Conservation (phyloP, 352 stramenopile species). For the Saprolegnia parasitica region DNA sequence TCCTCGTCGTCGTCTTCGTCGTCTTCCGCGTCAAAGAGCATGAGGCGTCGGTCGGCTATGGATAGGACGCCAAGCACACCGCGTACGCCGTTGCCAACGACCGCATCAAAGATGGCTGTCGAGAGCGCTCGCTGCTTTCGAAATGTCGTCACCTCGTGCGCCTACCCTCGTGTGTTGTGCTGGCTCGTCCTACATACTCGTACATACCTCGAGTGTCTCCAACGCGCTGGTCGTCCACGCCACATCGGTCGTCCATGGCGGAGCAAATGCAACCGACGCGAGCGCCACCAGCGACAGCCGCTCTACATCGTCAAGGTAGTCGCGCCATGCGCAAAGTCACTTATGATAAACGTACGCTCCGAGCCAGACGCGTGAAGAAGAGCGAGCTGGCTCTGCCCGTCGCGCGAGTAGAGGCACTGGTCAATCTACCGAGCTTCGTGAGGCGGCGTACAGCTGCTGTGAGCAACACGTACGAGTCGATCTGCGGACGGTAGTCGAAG, state of each 20-base stretch:
- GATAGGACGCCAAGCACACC: constrained; percentile 18
- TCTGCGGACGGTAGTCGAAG: not conserved
- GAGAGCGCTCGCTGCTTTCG: not conserved
- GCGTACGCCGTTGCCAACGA: constrained; percentile 22
- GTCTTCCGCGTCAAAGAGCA: constrained; percentile 21
- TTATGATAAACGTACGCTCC: not conserved
- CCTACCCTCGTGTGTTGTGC: not conserved
- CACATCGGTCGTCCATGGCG: not conserved
- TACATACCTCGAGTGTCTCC: not conserved
- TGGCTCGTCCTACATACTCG: not conserved
- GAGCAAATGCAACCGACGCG: not conserved
- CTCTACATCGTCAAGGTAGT: not conserved
- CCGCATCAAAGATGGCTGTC: not conserved
- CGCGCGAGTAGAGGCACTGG: not conserved
- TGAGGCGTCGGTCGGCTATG: not conserved
- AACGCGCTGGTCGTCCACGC: not conserved
- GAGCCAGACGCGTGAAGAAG: not conserved
- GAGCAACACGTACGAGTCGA: not conserved
- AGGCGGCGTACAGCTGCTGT: not conserved
- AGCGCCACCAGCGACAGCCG: not conserved
- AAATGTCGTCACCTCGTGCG: not conserved
- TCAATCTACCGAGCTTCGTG: not conserved
- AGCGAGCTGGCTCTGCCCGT: not conserved
- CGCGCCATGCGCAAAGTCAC: not conserved
- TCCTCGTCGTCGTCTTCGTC: constrained; percentile 25